phyloP scores from a whole-genome alignment of 176 grass and related monocot species.

The Juncus effusus region DNA sequence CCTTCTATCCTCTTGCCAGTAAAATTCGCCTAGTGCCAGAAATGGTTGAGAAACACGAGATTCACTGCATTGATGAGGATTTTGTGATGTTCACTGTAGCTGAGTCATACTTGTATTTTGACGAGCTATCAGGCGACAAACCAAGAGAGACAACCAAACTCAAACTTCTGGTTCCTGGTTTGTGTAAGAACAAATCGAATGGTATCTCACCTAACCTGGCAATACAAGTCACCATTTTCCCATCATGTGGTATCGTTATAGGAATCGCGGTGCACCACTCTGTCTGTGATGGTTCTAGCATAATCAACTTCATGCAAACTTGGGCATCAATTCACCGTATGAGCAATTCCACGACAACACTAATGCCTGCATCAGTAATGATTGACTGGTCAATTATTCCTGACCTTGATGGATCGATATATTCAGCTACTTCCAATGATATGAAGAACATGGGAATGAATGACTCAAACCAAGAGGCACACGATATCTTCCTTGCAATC shows the following conservation, averaged over 20 bases:
- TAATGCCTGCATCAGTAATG: background rate
- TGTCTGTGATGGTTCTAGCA: slow-evolving; percentile 19
- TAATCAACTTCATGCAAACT: slow-evolving; percentile 29
- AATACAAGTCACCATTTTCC: slow-evolving; percentile 34
- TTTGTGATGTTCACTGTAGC: slow-evolving; percentile 25
- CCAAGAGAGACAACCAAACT: background rate
- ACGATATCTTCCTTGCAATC: too few relatives aligned
- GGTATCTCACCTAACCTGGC: slow-evolving; percentile 21
- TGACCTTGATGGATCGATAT: slow-evolving; percentile 15
- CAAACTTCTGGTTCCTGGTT: background rate
- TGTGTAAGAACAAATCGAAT: background rate
- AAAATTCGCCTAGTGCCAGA: slow-evolving; percentile 16
- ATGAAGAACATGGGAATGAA: background rate
- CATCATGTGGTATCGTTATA: slow-evolving; percentile 21
- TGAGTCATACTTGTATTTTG: slow-evolving; percentile 4
- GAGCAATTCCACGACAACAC: background rate
- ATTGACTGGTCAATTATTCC: slow-evolving; percentile 28
- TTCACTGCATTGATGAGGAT: slow-evolving; percentile 25
- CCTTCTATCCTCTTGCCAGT: slow-evolving; percentile 36
- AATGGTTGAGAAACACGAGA: slow-evolving; percentile 25
- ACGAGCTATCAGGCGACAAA: background rate
- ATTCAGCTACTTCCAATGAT: background rate
- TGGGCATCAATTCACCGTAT: slow-evolving; percentile 18
- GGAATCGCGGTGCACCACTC: slow-evolving; percentile 23
- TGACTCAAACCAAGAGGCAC: background rate